These are phyloP conservation scores for Stylonectria norvegica DNA, from an alignment of 2,329 filamentous ascomycete genomes.

Conservation along the genomic window DNA sequence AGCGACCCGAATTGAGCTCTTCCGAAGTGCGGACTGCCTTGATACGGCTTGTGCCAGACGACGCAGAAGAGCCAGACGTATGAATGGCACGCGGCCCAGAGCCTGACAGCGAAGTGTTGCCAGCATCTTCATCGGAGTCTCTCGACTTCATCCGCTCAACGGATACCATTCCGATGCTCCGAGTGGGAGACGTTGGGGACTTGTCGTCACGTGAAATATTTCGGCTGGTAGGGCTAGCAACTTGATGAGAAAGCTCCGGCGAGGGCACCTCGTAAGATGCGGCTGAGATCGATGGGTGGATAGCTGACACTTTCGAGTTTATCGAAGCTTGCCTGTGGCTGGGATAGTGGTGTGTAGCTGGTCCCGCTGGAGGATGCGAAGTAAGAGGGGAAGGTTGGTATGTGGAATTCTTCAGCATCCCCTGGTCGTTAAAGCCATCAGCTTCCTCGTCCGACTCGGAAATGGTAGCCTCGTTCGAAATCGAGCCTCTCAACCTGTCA, in stretches of 20 bases:
- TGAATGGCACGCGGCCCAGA: conserved; percentile 38
- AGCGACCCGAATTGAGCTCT: conserved; percentile 47
- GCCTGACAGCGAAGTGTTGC: conserved; percentile 19
- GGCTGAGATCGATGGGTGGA: conserved; percentile 29
- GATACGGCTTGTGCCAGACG: conserved; percentile 48
- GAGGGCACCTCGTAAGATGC: conserved; percentile 32
- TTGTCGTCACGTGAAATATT: conserved; percentile 20
- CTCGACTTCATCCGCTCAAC: conserved; percentile 35
- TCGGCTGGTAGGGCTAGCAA: conserved; percentile 22
- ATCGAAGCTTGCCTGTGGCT: conserved; percentile 22
- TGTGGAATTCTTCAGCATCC: conserved; percentile 16
- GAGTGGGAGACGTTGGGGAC: conserved; percentile 23
- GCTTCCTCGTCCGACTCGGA: conserved; percentile 42
- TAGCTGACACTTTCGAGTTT: conserved; percentile 34
- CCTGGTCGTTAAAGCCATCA: conserved; percentile 18
- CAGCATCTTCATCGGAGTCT: conserved; percentile 35
- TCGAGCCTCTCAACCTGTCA: conserved; percentile 29
- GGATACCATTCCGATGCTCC: conserved; percentile 38
- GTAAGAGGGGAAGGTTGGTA: conserved; percentile 24
- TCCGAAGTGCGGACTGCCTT: conserved; percentile 57
- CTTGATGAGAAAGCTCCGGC: conserved; percentile 33
- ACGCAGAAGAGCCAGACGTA: conserved; percentile 50
- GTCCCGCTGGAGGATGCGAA: conserved; percentile 15
- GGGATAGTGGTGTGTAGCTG: conserved; percentile 13
- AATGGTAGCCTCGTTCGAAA: conserved; percentile 34